Evolutionary conservation across 2,329 filamentous ascomycete genomes (phyloP).

Genomic region (Penicillium oxalicum): DNA sequence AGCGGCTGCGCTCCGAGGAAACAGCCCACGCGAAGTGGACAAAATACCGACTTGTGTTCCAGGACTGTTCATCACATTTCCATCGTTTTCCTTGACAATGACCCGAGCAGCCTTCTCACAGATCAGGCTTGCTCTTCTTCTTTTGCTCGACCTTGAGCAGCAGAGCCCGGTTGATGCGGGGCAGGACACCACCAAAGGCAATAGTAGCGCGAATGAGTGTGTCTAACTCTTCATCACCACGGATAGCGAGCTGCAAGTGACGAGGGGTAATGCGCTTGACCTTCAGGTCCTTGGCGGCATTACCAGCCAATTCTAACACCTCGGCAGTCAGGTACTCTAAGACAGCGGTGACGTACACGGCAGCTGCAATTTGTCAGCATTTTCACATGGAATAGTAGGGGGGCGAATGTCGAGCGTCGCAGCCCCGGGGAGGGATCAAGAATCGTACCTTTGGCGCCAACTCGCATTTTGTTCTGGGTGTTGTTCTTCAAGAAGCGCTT

Average conservation of each 20-base stretch:
- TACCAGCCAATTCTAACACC: constrained; percentile 95
- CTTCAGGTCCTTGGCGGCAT: constrained; percentile 98
- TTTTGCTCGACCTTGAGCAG: constrained; percentile 95
- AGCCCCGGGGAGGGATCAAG: constrained; percentile 1
- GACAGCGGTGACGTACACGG: constrained; percentile 95
- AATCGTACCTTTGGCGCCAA: constrained; percentile 72
- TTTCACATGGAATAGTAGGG: neutral
- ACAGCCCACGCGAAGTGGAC: too few species aligned
- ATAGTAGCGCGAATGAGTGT: constrained; percentile 96
- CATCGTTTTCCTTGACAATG: neutral
- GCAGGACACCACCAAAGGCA: constrained; percentile 94
- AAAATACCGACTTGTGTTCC: neutral
- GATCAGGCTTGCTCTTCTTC: constrained; percentile 68
- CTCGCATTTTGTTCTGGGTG: constrained; percentile 99
- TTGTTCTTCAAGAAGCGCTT: constrained; percentile 99
- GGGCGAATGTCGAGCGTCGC: too few species aligned
- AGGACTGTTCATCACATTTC: neutral
- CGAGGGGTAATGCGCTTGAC: constrained; percentile 99
- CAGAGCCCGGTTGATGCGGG: constrained; percentile 96
- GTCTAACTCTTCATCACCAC: constrained; percentile 96
- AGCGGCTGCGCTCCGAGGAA: too few species aligned
- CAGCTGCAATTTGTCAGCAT: constrained; percentile 49
- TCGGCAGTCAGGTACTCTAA: constrained; percentile 97
- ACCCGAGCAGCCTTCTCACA: constrained; percentile 16
- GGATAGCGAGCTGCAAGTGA: constrained; percentile 95